Evolutionary conservation across 148 eudicot species (phyloP), one percentile per base, ranked within the genome.

Genomic region (Silene latifolia): DNA sequence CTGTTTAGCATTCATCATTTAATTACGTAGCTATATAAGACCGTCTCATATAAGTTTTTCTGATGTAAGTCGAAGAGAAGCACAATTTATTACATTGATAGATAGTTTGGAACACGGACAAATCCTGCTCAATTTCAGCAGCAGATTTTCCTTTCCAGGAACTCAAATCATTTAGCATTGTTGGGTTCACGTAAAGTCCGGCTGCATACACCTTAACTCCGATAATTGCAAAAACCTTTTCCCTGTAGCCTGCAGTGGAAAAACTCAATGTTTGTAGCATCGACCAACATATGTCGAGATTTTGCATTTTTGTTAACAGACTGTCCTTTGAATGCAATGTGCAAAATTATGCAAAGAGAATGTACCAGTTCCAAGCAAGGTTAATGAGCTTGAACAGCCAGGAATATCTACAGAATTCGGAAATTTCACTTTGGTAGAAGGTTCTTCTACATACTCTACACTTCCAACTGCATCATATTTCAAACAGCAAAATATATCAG

Each of bases 121-220:
- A 35, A 78, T 90, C 89, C 13, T 80, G 81, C 70, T 80, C 83
- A 53, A 90, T 51, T 51, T 81, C 87, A 23, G 80, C 72, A 74
- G 89, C 81, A 39, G 92, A 82, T 80, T 78, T 76, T 53, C 96
- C 92, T 76, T 84, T 84, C 85, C 83, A 85, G 5, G 89, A 75
- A 75, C 82, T 83, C 81, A 92, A 67, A 59, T 82, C 84, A 70
- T 75, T 84, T 21, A 83, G 82, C 72, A 90, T 74, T 72, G 87
- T 79, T 21, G 78, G 86, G 74, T 90, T 83, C 44, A 81, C 62
- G 65, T 89, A 95, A n/a, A 92, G 74, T 72, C 92, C 98, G 13
- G 96, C 97, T 72, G 98, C 98, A 78, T 95, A 92, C 42, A 95
- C 96, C 82, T 92, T 92, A 21, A 95, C 93, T 14, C 97, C 96